Conservation (phyloP, 441 rosid species). For the Melastoma candidum region DNA sequence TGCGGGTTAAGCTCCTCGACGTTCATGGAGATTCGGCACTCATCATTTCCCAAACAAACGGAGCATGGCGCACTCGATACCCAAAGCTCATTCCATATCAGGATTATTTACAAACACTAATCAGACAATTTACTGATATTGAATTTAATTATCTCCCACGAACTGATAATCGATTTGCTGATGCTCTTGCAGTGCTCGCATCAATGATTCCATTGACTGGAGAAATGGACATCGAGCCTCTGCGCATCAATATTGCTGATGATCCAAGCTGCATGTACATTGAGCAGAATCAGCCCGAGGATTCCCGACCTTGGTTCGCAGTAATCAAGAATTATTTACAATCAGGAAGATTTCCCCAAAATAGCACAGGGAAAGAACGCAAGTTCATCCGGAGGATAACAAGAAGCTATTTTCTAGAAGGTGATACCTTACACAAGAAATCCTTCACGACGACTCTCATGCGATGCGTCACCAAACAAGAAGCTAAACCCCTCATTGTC, state of each 20-base stretch:
- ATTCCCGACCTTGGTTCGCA: too few relatives aligned
- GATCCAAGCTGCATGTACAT: too few relatives aligned
- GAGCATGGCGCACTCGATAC: background rate
- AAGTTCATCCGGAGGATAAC: too few relatives aligned
- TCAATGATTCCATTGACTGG: background rate
- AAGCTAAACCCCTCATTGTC: background rate
- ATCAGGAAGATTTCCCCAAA: too few relatives aligned
- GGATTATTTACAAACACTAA: too few relatives aligned
- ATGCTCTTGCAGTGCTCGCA: background rate
- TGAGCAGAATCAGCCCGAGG: too few relatives aligned
- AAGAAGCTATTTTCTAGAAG: background rate
- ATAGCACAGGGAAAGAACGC: too few relatives aligned
- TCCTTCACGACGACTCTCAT: background rate
- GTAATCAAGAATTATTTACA: too few relatives aligned
- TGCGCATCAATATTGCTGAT: too few relatives aligned
- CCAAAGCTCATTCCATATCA: background rate
- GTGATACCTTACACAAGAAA: background rate
- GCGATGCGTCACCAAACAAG: background rate
- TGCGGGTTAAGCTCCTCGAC: too few relatives aligned
- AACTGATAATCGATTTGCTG: background rate
- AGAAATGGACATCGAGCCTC: background rate
- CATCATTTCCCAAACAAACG: background rate
- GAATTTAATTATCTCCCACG: background rate
- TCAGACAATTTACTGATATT: background rate
- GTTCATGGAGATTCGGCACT: too few relatives aligned